Percentiles rank a stretch among this genome's conserved stretches.
phyloP scores from a whole-genome alignment of 768 basidiomycete genomes.

The Chalciporus pseudorubinellus region DNA sequence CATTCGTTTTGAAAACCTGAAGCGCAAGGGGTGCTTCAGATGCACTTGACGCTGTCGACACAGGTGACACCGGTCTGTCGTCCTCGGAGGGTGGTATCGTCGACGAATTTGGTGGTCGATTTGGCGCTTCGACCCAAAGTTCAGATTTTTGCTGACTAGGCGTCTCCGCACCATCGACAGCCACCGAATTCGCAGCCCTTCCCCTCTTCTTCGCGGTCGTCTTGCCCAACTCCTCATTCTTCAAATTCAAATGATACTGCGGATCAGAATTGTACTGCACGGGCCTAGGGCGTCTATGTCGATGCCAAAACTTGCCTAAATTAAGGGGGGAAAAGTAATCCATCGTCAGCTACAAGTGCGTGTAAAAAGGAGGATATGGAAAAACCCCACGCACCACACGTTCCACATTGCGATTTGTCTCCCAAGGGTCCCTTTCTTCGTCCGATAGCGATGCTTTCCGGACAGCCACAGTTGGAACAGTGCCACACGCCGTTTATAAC shows the following conservation, averaged over 20 bases:
- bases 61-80: slow-evolving; percentile 66
- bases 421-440: slow-evolving; percentile 87
- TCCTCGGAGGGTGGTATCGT: slow-evolving; percentile 35
- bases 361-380: not conserved
- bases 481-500: slow-evolving; percentile 88
- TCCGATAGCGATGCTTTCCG: slow-evolving; percentile 81
- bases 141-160: slow-evolving; percentile 44
- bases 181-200: slow-evolving; percentile 24
- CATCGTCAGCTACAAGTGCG: slow-evolving; percentile 2
- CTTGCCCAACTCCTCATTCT: slow-evolving; percentile 58
- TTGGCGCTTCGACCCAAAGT: slow-evolving; percentile 34
- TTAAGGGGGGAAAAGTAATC: not conserved
- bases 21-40: slow-evolving; percentile 76
- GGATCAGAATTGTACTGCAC: slow-evolving; percentile 77
- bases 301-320: slow-evolving; percentile 86
- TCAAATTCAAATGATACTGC: slow-evolving; percentile 61
- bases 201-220: slow-evolving; percentile 51
- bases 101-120: slow-evolving; percentile 32
- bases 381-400: slow-evolving; percentile 74
- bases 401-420: slow-evolving; percentile 86
- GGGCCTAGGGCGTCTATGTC: slow-evolving; percentile 77
- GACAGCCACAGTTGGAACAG: slow-evolving; percentile 93
- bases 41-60: slow-evolving; percentile 69
- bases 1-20: slow-evolving; percentile 56
- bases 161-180: slow-evolving; percentile 49